Base-by-base conservation (phyloP, 768 basidiomycete species). In the Dacryopinax spathularia region DNA sequence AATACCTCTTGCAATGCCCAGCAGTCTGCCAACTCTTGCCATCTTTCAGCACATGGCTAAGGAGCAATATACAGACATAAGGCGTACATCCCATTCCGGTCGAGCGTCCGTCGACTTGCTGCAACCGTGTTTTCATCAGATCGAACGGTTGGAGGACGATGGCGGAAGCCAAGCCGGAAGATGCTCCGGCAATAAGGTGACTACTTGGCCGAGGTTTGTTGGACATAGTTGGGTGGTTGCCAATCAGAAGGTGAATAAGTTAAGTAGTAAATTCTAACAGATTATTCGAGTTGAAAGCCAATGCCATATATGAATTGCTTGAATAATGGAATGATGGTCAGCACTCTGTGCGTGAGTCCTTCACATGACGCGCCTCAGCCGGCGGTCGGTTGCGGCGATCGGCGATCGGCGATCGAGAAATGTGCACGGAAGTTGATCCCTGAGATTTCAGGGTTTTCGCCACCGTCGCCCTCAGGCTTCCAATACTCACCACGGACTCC, bases 91-190 rank as follows among this genome's bases (percentile, higher is more conserved):
- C 82, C 75, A 72, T 69, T 73, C 69, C 35, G 67, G 71, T 36
- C 75, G 39, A 33, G 66, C 69, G 5, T 9, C 80, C 80, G 73
- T 88, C 86, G 6, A 66, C 67, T 73, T 93, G 91, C 72, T 94
- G 92, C 68, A 93, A 71, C 56, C 92, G 81, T n/a, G 93, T 95
- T 75, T 96, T 96, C 68, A 96, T 74, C 25, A 95, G 77, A 75
- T 96, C 93, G 67, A 95, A 83, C 62, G 89, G 89, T 69, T 91
- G 89, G 13, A 91, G 80, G 66, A 79, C 79, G 68, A 89, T 69
- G 12, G 86, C 86, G 6, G 89, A 87, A 15, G 85, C 80, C 60
- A 91, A 81, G 37, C 89, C 89, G 37, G 90, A 91, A 60, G 87
- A 70, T 13, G 84, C 89, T 72, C 89, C 89, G 89, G 69, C 22